Evolutionary conservation across 257 asterid species (phyloP).

Genomic region (Nicotiana tomentosiformis): DNA sequence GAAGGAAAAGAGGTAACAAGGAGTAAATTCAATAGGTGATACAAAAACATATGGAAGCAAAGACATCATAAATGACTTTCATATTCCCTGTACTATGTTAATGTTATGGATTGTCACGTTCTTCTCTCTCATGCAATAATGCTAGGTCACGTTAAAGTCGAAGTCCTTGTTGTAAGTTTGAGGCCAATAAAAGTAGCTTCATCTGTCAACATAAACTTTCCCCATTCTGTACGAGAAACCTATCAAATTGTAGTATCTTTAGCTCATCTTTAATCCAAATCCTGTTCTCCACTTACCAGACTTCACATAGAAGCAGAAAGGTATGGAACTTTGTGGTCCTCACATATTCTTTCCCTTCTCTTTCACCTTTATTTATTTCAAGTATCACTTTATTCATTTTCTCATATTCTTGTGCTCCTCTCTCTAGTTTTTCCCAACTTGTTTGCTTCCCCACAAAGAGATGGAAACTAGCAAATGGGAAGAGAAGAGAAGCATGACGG

Average conservation of each 20-base stretch:
- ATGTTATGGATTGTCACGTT: slow-evolving; percentile 9
- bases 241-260: slow-evolving; percentile 23
- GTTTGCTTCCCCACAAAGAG: slow-evolving; percentile 1
- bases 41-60: background rate
- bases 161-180: slow-evolving; percentile 16
- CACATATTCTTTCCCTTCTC: slow-evolving; percentile 26
- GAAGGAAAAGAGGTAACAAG: background rate
- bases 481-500: slow-evolving; percentile 42
- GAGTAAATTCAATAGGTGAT: background rate
- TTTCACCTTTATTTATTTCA: slow-evolving; percentile 15
- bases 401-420: slow-evolving; percentile 1
- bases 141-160: slow-evolving; percentile 34
- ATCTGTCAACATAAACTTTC: slow-evolving; percentile 10
- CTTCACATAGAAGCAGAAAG: slow-evolving; percentile 20
- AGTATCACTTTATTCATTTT: slow-evolving; percentile 22
- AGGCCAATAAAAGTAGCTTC: slow-evolving; percentile 10
- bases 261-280: slow-evolving; percentile 31
- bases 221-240: slow-evolving; percentile 16
- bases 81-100: slow-evolving; percentile 9
- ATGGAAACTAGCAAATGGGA: slow-evolving; percentile 58
- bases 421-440: slow-evolving; percentile 13
- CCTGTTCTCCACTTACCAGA: slow-evolving; percentile 29
- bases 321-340: slow-evolving; percentile 51
- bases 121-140: slow-evolving; percentile 17
- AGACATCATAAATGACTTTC: slow-evolving; percentile 15